These are phyloP conservation scores for Yamadazyma epiphylla DNA, from an alignment of 1,139 yeast species.

Conservation along the genomic window DNA sequence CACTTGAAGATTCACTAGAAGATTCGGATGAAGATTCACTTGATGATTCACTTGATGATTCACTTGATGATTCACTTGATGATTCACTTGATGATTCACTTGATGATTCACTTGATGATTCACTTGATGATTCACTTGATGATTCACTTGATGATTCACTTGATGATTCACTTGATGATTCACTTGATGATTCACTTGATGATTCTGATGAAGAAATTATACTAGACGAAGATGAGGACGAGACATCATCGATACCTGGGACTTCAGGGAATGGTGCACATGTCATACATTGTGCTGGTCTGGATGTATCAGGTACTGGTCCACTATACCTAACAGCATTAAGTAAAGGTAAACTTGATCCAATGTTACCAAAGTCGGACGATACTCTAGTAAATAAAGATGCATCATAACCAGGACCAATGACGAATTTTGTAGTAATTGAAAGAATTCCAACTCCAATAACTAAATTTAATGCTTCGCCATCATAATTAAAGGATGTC, in stretches of 20 bases:
- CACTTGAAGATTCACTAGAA: conserved; percentile 1
- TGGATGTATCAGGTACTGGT: conserved; percentile 10
- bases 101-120: background rate
- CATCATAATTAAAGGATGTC: conserved; percentile 4
- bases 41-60: conserved; percentile 3
- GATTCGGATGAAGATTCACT: conserved; percentile 2
- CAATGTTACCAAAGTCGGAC: conserved; percentile 8
- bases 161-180: conserved; percentile 1
- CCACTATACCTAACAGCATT: conserved; percentile 16
- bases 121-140: conserved; percentile 1
- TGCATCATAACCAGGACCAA: conserved; percentile 19
- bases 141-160: conserved; percentile 2
- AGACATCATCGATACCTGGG: conserved; percentile 8
- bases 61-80: conserved; percentile 1
- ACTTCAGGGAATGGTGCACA: conserved; percentile 10
- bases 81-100: background rate
- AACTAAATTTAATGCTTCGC: conserved; percentile 8
- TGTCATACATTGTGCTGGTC: conserved; percentile 9
- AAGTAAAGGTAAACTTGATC: conserved; percentile 7
- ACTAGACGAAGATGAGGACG: conserved; percentile 5
- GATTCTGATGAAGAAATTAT: conserved; percentile 4
- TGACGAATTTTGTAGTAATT: conserved; percentile 11
- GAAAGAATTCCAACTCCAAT: conserved; percentile 4
- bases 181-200: conserved; percentile 4
- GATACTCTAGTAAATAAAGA: conserved; percentile 6